A percentile compares a stretch with the other conserved stretches of the same genome.
phyloP scores from a whole-genome alignment of 2,329 filamentous ascomycete genomes.

The Colletotrichum theobromicola region DNA sequence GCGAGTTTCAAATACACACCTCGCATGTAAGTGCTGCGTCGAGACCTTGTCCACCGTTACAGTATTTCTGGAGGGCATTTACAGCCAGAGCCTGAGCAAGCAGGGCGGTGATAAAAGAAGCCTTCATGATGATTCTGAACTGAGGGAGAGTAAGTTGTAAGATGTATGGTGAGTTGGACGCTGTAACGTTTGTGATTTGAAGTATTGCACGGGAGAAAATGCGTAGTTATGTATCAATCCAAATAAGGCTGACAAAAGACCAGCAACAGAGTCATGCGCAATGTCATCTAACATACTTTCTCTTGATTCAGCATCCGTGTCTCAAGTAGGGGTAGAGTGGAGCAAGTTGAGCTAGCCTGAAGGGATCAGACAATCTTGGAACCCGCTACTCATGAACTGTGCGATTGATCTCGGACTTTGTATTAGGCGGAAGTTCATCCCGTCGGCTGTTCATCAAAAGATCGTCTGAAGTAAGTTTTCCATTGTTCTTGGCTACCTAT shows the following conservation, averaged over 20 bases:
- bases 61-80: background rate
- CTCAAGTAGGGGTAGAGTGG: background rate
- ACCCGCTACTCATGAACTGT: background rate
- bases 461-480: background rate
- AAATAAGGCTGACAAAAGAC: background rate
- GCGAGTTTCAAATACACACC: background rate
- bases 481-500: background rate
- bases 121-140: conserved; percentile 22
- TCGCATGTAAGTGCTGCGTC: background rate
- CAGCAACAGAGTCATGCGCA: background rate
- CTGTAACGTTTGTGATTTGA: background rate
- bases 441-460: background rate
- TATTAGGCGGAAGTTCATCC: background rate
- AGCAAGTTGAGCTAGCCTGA: background rate
- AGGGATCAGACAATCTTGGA: background rate
- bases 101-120: background rate
- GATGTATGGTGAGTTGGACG: background rate
- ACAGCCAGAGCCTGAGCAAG: background rate
- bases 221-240: background rate
- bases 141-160: background rate
- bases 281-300: background rate
- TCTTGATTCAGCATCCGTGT: background rate
- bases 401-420: fast-evolving
- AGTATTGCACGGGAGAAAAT: background rate
- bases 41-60: background rate